A percentile compares a stretch with the other conserved stretches of the same genome.
Evolutionary conservation across 305 asterid species (phyloP).

Genomic region (Galium porrigens): DNA sequence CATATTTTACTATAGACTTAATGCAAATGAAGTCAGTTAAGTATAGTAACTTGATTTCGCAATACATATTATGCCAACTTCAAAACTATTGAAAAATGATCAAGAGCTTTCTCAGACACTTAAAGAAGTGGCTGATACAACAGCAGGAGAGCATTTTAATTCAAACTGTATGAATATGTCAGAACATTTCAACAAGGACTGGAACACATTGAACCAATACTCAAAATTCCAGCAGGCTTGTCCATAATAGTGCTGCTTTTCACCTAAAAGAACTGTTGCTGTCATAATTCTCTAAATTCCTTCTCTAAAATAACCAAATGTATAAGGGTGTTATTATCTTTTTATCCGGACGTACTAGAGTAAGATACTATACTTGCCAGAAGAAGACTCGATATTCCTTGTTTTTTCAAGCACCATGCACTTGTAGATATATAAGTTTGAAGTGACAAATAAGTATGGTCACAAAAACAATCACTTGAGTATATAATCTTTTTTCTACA

Average conservation of each 20-base stretch:
- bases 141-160: neutral
- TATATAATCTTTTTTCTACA: neutral
- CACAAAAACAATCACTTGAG: neutral
- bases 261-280: neutral
- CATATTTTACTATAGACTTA: neutral
- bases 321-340: neutral
- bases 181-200: neutral
- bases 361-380: neutral
- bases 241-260: neutral
- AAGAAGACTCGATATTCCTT: neutral
- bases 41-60: neutral
- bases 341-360: neutral
- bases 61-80: neutral
- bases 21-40: neutral
- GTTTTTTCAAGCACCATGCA: neutral
- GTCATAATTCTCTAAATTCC: neutral
- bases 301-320: neutral
- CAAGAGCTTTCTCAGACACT: neutral
- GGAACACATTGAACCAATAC: neutral
- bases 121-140: neutral
- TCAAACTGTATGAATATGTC: neutral
- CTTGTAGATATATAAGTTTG: neutral
- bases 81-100: neutral
- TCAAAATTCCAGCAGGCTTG: neutral
- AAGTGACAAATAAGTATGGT: neutral